Evolutionary conservation across 2,329 filamentous ascomycete genomes (phyloP).

Genomic region (Hymenoscyphus scutula): DNA sequence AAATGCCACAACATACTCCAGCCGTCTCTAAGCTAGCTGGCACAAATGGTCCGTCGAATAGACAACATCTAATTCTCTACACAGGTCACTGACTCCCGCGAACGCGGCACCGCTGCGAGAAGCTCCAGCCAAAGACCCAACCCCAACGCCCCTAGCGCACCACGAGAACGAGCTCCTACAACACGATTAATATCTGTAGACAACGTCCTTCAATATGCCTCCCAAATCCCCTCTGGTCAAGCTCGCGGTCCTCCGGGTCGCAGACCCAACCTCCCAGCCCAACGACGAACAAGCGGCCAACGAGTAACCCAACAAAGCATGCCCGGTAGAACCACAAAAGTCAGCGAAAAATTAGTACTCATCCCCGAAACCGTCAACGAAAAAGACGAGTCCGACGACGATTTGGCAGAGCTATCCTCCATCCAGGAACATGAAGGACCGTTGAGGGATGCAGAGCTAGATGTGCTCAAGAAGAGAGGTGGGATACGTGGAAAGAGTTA

Average conservation of each 20-base stretch:
- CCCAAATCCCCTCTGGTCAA: constrained; percentile 92
- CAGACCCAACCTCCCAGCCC: constrained; percentile 45
- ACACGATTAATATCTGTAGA: constrained; percentile 87
- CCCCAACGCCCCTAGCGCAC: constrained; percentile 28
- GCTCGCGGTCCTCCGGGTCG: constrained; percentile 65
- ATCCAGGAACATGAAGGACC: constrained; percentile 54
- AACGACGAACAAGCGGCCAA: constrained; percentile 47
- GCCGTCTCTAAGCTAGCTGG: not conserved
- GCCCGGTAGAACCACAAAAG: constrained; percentile 85
- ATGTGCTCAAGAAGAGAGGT: constrained; percentile 60
- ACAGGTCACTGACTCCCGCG: constrained; percentile 58
- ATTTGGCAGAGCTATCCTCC: constrained; percentile 46
- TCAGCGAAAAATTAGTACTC: constrained; percentile 94
- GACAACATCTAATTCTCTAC: constrained; percentile 9
- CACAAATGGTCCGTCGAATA: not conserved
- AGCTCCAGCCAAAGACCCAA: constrained; percentile 36
- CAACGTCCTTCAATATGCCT: constrained; percentile 89
- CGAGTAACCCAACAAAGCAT: constrained; percentile 50
- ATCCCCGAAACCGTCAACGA: constrained; percentile 74
- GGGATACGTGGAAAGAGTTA: constrained; percentile 78
- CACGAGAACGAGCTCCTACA: constrained; percentile 41
- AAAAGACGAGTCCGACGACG: constrained; percentile 58
- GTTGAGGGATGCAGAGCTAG: constrained; percentile 65
- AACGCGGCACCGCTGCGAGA: constrained; percentile 41
- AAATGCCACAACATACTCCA: not conserved